Evolutionary conservation across 2,329 filamentous ascomycete genomes (phyloP).

Genomic region (Lecanicillium sp.): DNA sequence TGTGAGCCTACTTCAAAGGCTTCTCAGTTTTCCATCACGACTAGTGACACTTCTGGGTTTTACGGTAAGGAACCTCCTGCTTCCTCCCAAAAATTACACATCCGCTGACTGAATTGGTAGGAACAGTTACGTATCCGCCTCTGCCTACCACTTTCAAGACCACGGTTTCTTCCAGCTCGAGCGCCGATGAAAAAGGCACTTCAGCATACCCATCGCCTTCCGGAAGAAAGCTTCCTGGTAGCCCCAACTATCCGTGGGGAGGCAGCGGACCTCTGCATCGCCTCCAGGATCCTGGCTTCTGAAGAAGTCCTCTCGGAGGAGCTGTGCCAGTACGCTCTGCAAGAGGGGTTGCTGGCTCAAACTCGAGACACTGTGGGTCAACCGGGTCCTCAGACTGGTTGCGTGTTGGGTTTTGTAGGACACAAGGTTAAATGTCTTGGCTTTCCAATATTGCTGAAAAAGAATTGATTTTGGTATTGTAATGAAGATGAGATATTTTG

Average conservation of each 20-base stretch:
- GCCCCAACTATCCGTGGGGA: constrained; percentile 32
- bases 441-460: background rate
- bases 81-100: background rate
- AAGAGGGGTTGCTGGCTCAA: background rate
- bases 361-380: background rate
- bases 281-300: constrained; percentile 23
- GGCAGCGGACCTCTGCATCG: constrained; percentile 30
- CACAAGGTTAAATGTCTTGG: background rate
- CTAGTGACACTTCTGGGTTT: background rate
- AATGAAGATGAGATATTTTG: no score
- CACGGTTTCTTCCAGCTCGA: constrained; percentile 15
- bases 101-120: background rate
- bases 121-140: constrained; percentile 8
- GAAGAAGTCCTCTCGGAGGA: no score
- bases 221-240: constrained; percentile 21
- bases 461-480: no score
- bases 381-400: background rate
- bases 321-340: background rate
- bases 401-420: constrained; percentile 7
- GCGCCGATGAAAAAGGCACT: background rate
- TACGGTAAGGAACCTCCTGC: background rate
- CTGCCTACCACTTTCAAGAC: constrained; percentile 18
- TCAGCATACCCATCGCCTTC: constrained; percentile 18
- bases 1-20: background rate
- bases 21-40: background rate